Base-by-base conservation (phyloP, 202 grass and related monocot species). In the Zoysia matrella region DNA sequence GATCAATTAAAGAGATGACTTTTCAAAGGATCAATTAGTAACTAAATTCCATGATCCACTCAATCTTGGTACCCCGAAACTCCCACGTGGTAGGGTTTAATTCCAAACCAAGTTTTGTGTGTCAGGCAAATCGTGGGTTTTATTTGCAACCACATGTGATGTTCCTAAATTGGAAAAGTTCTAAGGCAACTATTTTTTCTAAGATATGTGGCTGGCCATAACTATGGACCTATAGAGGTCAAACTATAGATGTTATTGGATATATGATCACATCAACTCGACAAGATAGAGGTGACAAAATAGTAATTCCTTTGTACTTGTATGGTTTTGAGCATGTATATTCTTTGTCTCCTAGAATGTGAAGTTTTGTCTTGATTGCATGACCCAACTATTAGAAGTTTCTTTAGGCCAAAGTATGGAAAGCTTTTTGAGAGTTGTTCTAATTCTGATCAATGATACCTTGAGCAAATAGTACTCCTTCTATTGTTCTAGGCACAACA, bases 11-110 rank as follows among this genome's bases (percentile, higher is more conserved):
- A 55, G 47, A n/a, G 14, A 69, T 1, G 68, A 74, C 61, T 16
- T 78, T 63, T 74, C 78, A 73, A 74, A 36, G 8, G 13, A 67
- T 75, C 61, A 16, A n/a, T 71, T 67, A 46, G 12, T 58, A 72
- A 30, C 18, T 9, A 81, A 82, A 82, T 74, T n/a, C 71, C 44
- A 22, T 79, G 61, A 74, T 86, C 62, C 79, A 89, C 83, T 68
- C 61, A 78, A 73, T 74, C 42, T 53, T 82, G 86, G 88, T 86
- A 89, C 83, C 73, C 79, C 69, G 57, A 82, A 78, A 78, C 11
- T 73, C 61, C 69, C 43, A 22, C 41, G 39, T 46, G 12, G 52
- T 10, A 22, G 46, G 51, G 49, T 86, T 86, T 60, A 77, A 39
- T 81, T 82, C 45, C 66, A 85, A 30, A 2, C 58, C 1, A 8